phyloP scores from a whole-genome alignment of 768 basidiomycete species.

The Clitopilus hobsonii region DNA sequence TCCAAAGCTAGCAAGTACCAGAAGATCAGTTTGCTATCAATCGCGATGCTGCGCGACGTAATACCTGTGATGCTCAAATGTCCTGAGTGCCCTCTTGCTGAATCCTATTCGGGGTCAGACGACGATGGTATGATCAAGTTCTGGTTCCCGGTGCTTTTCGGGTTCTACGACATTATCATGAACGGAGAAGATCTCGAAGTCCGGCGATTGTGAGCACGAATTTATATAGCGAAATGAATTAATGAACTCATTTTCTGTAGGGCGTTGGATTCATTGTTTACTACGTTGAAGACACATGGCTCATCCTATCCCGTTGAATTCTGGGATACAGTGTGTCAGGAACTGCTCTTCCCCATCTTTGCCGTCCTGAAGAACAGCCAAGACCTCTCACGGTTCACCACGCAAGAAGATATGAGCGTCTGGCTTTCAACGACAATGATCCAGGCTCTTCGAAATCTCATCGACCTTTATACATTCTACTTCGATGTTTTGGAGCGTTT shows the following conservation, averaged over 20 bases:
- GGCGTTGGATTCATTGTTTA: constrained; percentile 94
- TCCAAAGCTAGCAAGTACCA: constrained; percentile 99
- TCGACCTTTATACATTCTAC: constrained; percentile 94
- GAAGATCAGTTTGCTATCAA: constrained; percentile 93
- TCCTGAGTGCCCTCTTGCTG: constrained; percentile 53
- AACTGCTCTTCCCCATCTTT: constrained; percentile 97
- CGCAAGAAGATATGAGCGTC: constrained; percentile 98
- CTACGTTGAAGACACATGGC: constrained; percentile 88
- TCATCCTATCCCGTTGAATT: constrained; percentile 82
- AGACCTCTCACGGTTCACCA: constrained; percentile 88
- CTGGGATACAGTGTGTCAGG: constrained; percentile 97
- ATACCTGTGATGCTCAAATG: constrained; percentile 88
- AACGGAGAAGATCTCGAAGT: constrained; percentile 99
- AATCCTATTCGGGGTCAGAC: constrained; percentile 28
- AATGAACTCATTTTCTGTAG: constrained; percentile 34
- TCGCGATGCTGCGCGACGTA: constrained; percentile 91
- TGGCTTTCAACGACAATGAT: constrained; percentile 99
- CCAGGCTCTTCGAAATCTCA: constrained; percentile 90
- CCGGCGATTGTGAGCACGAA: constrained; percentile 76
- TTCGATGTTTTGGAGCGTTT: constrained; percentile 88
- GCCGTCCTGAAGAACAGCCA: constrained; percentile 91
- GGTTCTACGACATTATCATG: constrained; percentile 99
- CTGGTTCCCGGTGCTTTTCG: constrained; percentile 95
- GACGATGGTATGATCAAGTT: constrained; percentile 92
- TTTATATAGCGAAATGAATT: not conserved